Evolutionary conservation across 192 early-diverging fungal species (phyloP).

Genomic region (Coemansia sp.): DNA sequence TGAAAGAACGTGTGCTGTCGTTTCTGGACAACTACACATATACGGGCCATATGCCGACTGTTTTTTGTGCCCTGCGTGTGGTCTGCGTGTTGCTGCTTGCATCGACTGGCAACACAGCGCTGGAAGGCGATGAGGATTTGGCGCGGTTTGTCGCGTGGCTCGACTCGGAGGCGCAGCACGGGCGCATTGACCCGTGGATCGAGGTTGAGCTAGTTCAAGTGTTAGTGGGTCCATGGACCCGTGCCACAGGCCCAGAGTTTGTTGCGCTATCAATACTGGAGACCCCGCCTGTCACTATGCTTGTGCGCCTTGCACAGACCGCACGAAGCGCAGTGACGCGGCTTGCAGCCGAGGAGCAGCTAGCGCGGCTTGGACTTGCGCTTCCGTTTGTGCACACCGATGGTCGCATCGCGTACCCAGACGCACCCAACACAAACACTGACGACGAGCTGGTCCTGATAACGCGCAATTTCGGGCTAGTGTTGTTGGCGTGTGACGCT

Average conservation of each 20-base stretch:
- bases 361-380: conserved; percentile 19
- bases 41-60: conserved; percentile 35
- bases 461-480: conserved; percentile 44
- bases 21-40: conserved; percentile 26
- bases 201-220: conserved; percentile 28
- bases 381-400: conserved; percentile 23
- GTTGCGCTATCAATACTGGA: conserved; percentile 18
- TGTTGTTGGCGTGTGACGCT: conserved; percentile 18
- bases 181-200: conserved; percentile 23
- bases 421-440: conserved; percentile 11
- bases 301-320: conserved; percentile 26
- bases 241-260: neutral
- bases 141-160: conserved; percentile 48
- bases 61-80: conserved; percentile 26
- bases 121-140: conserved; percentile 31
- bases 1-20: conserved; percentile 29
- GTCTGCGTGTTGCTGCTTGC: conserved; percentile 12
- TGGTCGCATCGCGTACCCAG: conserved; percentile 27
- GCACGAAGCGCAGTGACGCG: conserved; percentile 16
- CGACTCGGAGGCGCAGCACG: conserved; percentile 17
- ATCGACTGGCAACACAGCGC: neutral
- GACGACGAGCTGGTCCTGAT: conserved; percentile 28
- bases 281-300: conserved; percentile 11
- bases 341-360: conserved; percentile 41
- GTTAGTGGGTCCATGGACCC: conserved; percentile 35